phyloP scores from a whole-genome alignment of 495 filamentous ascomycete species.

The Sporormia fimetaria region DNA sequence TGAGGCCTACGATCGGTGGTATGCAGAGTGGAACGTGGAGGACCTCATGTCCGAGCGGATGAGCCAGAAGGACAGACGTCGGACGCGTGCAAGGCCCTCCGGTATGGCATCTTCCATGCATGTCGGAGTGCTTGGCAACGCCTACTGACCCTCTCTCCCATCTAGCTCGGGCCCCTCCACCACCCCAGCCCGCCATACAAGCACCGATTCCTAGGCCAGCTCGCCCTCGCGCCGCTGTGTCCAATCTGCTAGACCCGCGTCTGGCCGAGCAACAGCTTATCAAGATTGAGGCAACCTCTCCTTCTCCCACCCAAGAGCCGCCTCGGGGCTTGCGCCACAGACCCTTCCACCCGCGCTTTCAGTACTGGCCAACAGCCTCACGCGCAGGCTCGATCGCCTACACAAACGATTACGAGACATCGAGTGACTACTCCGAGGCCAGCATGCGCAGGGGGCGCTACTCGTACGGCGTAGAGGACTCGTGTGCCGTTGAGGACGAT shows the following conservation, averaged over 20 bases:
- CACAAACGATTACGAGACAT: conserved; percentile 23
- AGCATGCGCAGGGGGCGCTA: conserved; percentile 11
- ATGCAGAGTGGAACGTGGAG: conserved; percentile 49
- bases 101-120: conserved; percentile 12
- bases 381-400: conserved; percentile 19
- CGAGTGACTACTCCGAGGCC: conserved; percentile 22
- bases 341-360: conserved; percentile 33
- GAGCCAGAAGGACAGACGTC: conserved; percentile 56
- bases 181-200: conserved; percentile 15
- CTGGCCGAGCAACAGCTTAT: conserved; percentile 23
- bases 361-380: conserved; percentile 21
- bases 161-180: conserved; percentile 6
- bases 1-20: conserved; percentile 59
- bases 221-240: conserved; percentile 9
- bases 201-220: conserved; percentile 11
- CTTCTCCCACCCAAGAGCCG: conserved; percentile 15
- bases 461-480: conserved; percentile 12
- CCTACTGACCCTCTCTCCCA: conserved; percentile 2
- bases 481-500: conserved; percentile 21
- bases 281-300: conserved; percentile 21
- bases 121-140: background rate
- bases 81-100: conserved; percentile 17
- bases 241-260: conserved; percentile 22
- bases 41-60: conserved; percentile 59
- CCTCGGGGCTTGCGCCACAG: conserved; percentile 23